phyloP scores from a whole-genome alignment of 2,329 filamentous ascomycete genomes.

The Fusarium paranaense region DNA sequence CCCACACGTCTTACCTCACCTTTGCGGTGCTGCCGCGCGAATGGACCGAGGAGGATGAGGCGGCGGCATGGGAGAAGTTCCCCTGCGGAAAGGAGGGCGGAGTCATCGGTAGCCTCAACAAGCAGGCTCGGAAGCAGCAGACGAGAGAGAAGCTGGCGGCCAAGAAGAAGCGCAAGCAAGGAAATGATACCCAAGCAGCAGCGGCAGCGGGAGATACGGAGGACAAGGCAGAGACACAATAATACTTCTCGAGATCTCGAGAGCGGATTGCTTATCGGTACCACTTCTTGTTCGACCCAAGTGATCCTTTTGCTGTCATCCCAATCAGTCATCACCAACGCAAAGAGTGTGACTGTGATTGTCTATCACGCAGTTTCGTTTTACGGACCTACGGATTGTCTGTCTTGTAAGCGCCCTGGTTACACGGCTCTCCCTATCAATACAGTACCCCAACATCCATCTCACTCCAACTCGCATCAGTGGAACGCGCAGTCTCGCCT shows the following conservation, averaged over 20 bases:
- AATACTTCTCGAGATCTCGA: not conserved
- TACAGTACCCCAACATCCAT: not conserved
- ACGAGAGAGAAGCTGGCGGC: constrained; percentile 64
- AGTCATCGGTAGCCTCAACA: constrained; percentile 65
- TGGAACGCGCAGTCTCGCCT: not conserved
- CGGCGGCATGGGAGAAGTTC: constrained; percentile 72
- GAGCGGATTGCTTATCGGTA: constrained; percentile 11
- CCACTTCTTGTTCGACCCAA: not conserved
- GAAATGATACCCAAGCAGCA: constrained; percentile 36
- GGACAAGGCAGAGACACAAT: constrained; percentile 31
- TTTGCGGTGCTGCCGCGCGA: constrained; percentile 90
- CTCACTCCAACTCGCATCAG: not conserved
- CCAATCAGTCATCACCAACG: not conserved
- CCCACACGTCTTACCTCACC: constrained; percentile 95
- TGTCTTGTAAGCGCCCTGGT: not conserved
- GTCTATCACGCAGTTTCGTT: constrained; percentile 7
- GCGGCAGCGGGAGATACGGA: constrained; percentile 16
- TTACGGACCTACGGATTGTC: not conserved
- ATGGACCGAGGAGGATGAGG: constrained; percentile 88
- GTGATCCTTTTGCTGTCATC: constrained; percentile 2
- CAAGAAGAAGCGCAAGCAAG: constrained; percentile 57
- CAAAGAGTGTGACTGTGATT: constrained; percentile 9
- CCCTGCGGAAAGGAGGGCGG: constrained; percentile 66
- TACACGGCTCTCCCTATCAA: not conserved
- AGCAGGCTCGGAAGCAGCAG: constrained; percentile 66